Percentiles rank a stretch among this genome's conserved stretches.
Evolutionary conservation across 192 early-diverging fungal species (phyloP).

Genomic region (Obelidium mucronatum): DNA sequence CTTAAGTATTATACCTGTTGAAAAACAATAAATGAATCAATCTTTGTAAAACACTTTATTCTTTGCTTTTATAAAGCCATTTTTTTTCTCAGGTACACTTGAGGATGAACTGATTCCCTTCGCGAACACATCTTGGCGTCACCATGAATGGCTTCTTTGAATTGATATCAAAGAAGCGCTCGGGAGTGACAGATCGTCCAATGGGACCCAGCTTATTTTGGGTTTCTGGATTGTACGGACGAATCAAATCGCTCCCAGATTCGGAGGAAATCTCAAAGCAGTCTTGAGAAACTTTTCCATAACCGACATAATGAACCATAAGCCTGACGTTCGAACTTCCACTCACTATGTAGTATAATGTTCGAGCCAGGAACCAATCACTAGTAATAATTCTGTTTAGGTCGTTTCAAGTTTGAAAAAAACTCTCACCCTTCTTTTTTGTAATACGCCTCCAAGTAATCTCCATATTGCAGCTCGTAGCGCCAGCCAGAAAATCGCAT

Average conservation of each 20-base stretch:
- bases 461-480: neutral
- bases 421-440: neutral
- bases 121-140: neutral
- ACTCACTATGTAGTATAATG: neutral
- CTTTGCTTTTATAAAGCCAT: too few species aligned
- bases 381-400: too few species aligned
- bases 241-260: neutral
- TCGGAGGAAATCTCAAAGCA: neutral
- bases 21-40: too few species aligned
- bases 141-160: neutral
- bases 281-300: neutral
- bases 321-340: neutral
- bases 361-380: neutral
- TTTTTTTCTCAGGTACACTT: too few species aligned
- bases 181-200: neutral
- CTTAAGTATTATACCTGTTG: too few species aligned
- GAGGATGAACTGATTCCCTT: neutral
- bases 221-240: neutral
- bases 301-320: neutral
- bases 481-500: neutral
- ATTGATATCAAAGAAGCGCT: neutral
- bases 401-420: too few species aligned
- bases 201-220: neutral
- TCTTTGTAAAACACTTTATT: too few species aligned
- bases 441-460: neutral